Base-by-base conservation (phyloP, 2,329 filamentous ascomycete species). In the Arachnopeziza araneosa region DNA sequence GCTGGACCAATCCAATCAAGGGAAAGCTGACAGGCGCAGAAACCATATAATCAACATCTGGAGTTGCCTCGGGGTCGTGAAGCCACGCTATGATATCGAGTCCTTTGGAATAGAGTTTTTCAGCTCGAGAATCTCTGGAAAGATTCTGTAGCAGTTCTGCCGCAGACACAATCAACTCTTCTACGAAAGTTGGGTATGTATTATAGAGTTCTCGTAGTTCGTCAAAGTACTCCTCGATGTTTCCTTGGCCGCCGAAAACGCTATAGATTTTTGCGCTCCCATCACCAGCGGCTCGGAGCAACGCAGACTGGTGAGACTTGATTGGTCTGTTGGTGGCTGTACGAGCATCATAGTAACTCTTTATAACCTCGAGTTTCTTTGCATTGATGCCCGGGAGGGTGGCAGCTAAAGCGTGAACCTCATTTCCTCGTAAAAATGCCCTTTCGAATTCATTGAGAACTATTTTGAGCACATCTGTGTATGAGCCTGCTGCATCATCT, bases 161-260 rank as follows among this genome's bases (percentile, higher is more conserved):
- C 8, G 92, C 88, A 24, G 86, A 83, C 26, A 83, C 82, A 71
- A 99, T 83, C 65, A 98, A 86, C 66, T 96, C 91, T 67, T 91
- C 89, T 5, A 97, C 86, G 67, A 99, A 96, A 26, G 89, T 89
- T 14, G 90, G 88, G 77, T 99, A 99, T 61, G 93, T 96, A 69
- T 82, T 86, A 79, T 93, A 93, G 60, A 98, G 84, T 74, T 96
- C 89, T 59, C 95, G 87, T 64, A 99, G 84, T 79, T 99, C 95
- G 68, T 99, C 93, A 71, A 99, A 99, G 78, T 99, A 99, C 78
- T 99, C 96, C 77, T 99, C 93, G 65, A 99, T 98, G 76, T 99
- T 99, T 69, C 95, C 95, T 75, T 99, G 95, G 7, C 95, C 95
- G 62, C 95, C 95, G 68, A 98, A 96, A 63, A 99, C 92, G 66